Evolutionary conservation across 2,329 filamentous ascomycete genomes (phyloP).

Genomic region (Fusarium sp.): DNA sequence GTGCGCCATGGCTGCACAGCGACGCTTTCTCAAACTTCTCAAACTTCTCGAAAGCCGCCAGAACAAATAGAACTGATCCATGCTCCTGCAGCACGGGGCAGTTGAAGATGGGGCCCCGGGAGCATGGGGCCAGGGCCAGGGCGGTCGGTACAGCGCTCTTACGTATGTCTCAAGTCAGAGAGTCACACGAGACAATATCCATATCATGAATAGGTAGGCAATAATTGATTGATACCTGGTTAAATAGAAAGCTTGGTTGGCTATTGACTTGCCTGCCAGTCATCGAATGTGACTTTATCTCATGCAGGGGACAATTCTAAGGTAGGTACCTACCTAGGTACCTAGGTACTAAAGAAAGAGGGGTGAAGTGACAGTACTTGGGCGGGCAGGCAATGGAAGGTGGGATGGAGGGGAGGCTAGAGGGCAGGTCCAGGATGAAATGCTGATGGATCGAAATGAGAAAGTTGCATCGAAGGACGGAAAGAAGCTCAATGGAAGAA

Average conservation of each 20-base stretch:
- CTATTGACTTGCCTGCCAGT: not conserved
- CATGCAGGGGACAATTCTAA: conserved; percentile 6
- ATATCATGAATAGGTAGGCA: not conserved
- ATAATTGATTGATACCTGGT: too few relatives aligned
- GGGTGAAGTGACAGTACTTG: conserved; percentile 10
- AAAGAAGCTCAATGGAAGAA: conserved; percentile 40
- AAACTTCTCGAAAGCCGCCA: conserved; percentile 46
- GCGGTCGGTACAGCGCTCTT: conserved; percentile 21
- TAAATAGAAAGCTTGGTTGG: conserved; percentile 4
- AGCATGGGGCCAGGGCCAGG: conserved; percentile 36
- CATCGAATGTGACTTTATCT: conserved; percentile 2
- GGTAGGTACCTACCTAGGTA: too few relatives aligned
- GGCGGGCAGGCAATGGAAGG: not conserved
- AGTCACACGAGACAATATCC: conserved; percentile 8
- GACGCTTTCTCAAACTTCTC: conserved; percentile 24
- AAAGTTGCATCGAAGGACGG: conserved; percentile 23
- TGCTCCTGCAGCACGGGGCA: conserved; percentile 42
- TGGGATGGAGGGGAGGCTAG: conserved; percentile 4
- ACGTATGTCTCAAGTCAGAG: conserved; percentile 4
- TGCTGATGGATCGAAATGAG: conserved; percentile 27
- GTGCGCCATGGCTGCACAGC: conserved; percentile 19
- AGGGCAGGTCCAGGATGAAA: not conserved
- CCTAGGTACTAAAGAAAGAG: conserved; percentile 11
- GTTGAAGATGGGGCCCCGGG: conserved; percentile 36
- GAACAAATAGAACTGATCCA: conserved; percentile 42